Evolutionary conservation across 495 filamentous ascomycete species (phyloP).

Genomic region (Penicillium lividum): DNA sequence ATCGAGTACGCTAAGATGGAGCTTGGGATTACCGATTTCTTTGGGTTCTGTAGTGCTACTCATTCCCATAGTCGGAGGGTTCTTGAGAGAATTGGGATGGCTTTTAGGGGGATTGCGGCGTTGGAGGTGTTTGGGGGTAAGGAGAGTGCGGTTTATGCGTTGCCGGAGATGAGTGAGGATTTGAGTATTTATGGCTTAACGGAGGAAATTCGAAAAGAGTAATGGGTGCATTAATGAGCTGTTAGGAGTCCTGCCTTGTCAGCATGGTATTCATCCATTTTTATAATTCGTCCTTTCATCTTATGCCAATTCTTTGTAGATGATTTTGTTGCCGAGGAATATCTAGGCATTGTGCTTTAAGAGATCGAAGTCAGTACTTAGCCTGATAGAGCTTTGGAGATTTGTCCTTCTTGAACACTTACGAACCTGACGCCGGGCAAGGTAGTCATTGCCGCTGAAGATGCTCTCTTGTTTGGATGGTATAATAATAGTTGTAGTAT

Average conservation of each 20-base stretch:
- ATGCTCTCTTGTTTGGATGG: conserved; percentile 43
- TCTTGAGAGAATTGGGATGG: conserved; percentile 37
- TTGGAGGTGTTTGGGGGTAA: conserved; percentile 31
- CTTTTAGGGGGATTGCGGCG: conserved; percentile 23
- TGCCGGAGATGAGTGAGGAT: conserved; percentile 29
- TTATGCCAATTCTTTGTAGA: conserved; percentile 39
- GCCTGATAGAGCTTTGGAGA: background rate
- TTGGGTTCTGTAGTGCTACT: conserved; percentile 25
- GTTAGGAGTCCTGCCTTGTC: background rate
- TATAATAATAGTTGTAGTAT: conserved; percentile 62
- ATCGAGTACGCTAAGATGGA: conserved; percentile 29
- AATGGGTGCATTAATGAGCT: background rate
- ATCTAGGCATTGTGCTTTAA: conserved; percentile 54
- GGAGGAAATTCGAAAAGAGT: conserved; percentile 3
- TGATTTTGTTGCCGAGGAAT: conserved; percentile 50
- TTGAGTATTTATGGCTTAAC: conserved; percentile 27
- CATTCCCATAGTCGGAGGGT: conserved; percentile 31
- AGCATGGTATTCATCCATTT: background rate
- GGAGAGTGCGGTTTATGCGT: conserved; percentile 29
- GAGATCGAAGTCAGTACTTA: background rate
- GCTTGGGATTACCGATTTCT: conserved; percentile 18
- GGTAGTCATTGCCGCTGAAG: conserved; percentile 50
- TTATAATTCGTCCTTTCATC: background rate
- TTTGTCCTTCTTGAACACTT: conserved; percentile 10
- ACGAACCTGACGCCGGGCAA: conserved; percentile 53